Evolutionary conservation across 441 rosid genomes (phyloP), one percentile per base, ranked within the genome.

Genomic region (Viola pubescens): DNA sequence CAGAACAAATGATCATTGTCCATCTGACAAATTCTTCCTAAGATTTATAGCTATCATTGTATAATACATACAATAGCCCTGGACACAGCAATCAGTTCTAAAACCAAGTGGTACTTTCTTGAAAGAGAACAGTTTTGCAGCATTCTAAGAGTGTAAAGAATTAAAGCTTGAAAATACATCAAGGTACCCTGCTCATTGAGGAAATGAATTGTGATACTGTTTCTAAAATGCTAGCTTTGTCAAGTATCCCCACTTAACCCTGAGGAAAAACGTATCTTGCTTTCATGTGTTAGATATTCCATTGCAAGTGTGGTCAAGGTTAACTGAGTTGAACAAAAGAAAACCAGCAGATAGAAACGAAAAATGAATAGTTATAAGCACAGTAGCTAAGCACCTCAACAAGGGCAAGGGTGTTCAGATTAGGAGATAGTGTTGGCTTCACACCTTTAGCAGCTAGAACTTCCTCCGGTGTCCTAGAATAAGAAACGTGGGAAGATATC

Each of bases 361-460:
- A n/a, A 10, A 45, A 59, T 14, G 9, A 44, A 11, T 40, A 19
- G 44, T 26, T 10, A 50, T n/a, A 42, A 69, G 50, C 44, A 62
- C 14, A 43, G 42, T 47, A 54, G 50, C 58, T 48, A 43, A 55
- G 50, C 49, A 83, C 98, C 96, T 91, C 96, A 48, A 91, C 81
- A 63, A 88, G 60, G 14, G 95, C 95, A 54, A 87, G 95, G 57
- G 96, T 88, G 66, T 89, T 81, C 44, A 91, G 80, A 80, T 91
- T 91, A 59, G 96, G 94, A 67, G 98, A 91, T 64, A 91, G 75
- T 12, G 94, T 81, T 60, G 96, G 98, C 73, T 91, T 88, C 69
- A 91, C 95, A 58, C 98, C 98, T 87, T 81, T 88, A 66, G 98
- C 95, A 60, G 96, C 96, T 67, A 91, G 65, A 70, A 91, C 96